These are phyloP conservation scores for Rachicladosporium sp. DNA, from an alignment of 2,329 filamentous ascomycete species.

Conservation along the genomic window DNA sequence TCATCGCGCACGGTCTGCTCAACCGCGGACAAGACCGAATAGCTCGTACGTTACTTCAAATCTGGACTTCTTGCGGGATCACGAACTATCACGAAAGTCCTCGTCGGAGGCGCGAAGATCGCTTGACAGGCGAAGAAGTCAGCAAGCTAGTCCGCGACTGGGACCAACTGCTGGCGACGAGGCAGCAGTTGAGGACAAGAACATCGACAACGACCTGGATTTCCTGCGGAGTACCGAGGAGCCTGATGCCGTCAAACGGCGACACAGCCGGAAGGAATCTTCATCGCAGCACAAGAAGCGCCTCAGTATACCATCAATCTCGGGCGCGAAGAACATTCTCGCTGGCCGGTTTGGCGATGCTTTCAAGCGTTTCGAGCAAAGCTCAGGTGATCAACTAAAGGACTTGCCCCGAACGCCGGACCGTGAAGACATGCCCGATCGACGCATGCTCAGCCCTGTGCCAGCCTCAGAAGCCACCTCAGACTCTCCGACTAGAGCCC, in stretches of 20 bases:
- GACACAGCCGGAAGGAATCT: slow-evolving; percentile 43
- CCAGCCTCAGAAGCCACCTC: slow-evolving; percentile 59
- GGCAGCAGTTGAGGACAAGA: slow-evolving; percentile 42
- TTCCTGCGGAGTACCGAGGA: slow-evolving; percentile 67
- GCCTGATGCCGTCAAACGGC: slow-evolving; percentile 38
- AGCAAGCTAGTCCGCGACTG: slow-evolving; percentile 4
- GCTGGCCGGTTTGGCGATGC: slow-evolving; percentile 84
- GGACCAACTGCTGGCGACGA: slow-evolving; percentile 16
- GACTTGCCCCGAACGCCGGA: slow-evolving; percentile 3
- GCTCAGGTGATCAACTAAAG: slow-evolving; percentile 5
- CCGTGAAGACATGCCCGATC: slow-evolving; percentile 2
- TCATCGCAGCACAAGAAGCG: slow-evolving; percentile 51
- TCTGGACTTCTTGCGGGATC: slow-evolving; percentile 69
- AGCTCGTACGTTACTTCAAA: slow-evolving; percentile 77
- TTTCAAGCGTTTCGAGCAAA: slow-evolving; percentile 72
- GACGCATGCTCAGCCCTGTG: slow-evolving; percentile 48
- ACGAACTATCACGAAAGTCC: slow-evolving; percentile 45
- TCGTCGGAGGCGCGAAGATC: slow-evolving; percentile 2
- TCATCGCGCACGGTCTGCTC: slow-evolving; percentile 50
- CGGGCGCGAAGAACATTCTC: slow-evolving; percentile 58
- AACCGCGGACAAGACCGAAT: slow-evolving; percentile 56
- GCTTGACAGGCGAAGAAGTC: slow-evolving; percentile 4
- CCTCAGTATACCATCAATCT: slow-evolving; percentile 54
- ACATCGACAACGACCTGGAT: slow-evolving; percentile 68
- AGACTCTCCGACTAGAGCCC: slow-evolving; percentile 39